Percentiles rank a stretch among this genome's conserved stretches.
Evolutionary conservation across 768 basidiomycete genomes (phyloP).

Genomic region (Neoboletus brunneissimus): DNA sequence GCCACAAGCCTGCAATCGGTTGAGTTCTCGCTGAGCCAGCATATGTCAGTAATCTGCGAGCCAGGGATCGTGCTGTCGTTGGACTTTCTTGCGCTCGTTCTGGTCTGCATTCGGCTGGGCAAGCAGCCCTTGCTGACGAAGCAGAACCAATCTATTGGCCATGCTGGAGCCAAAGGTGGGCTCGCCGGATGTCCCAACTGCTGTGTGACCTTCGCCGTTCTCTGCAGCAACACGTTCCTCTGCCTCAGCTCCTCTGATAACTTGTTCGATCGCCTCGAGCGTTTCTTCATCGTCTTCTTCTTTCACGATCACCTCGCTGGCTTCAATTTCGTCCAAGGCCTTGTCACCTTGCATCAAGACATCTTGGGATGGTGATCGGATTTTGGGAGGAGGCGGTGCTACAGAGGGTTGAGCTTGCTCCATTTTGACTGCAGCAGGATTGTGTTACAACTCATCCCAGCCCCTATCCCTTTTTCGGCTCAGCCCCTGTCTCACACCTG

Average conservation of each 20-base stretch:
- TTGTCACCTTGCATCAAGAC: slow-evolving; percentile 63
- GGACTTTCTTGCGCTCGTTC: slow-evolving; percentile 72
- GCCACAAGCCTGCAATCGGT: slow-evolving; percentile 72
- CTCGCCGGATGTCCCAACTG: slow-evolving; percentile 67
- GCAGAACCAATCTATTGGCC: slow-evolving; percentile 83
- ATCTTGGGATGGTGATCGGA: slow-evolving; percentile 46
- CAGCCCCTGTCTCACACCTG: too few species aligned
- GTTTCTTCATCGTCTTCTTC: slow-evolving; percentile 80
- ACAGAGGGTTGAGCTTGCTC: slow-evolving; percentile 42
- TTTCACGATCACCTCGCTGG: slow-evolving; percentile 74
- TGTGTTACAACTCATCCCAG: too few species aligned
- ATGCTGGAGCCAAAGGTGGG: slow-evolving; percentile 81
- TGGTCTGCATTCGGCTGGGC: slow-evolving; percentile 62
- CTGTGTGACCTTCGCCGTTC: slow-evolving; percentile 29
- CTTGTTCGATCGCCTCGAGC: slow-evolving; percentile 73
- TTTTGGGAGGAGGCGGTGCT: slow-evolving; percentile 27
- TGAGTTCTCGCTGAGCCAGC: slow-evolving; percentile 76
- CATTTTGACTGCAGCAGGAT: slow-evolving; percentile 51
- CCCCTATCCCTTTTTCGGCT: too few species aligned
- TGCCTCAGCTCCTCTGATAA: slow-evolving; percentile 59
- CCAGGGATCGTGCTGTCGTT: slow-evolving; percentile 87
- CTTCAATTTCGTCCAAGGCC: slow-evolving; percentile 71
- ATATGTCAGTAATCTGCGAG: slow-evolving; percentile 78
- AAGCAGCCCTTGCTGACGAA: slow-evolving; percentile 90
- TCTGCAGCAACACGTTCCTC: slow-evolving; percentile 44